Percentiles rank a stretch among this genome's conserved stretches.
Conservation (phyloP, 2,329 filamentous ascomycete genomes). For the Geosmithia flava region DNA sequence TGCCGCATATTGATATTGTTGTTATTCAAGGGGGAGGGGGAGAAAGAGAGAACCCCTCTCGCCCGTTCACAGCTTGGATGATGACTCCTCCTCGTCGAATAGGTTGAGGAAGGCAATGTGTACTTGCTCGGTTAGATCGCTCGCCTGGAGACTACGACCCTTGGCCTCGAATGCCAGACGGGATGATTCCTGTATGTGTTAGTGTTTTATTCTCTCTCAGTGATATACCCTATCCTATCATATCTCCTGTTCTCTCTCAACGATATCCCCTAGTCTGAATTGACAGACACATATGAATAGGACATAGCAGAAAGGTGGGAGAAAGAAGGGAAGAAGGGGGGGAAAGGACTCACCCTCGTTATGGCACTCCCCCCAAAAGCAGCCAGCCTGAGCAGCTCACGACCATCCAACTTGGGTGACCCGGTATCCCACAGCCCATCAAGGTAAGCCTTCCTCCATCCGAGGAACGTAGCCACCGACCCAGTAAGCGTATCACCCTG, state of each 20-base stretch:
- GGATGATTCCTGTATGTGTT: conserved; percentile 56
- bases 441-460: conserved; percentile 78
- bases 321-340: background rate
- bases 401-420: conserved; percentile 31
- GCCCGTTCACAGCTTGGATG: conserved; percentile 22
- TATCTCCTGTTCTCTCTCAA: background rate
- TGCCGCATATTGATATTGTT: no score
- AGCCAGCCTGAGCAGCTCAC: conserved; percentile 60
- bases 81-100: conserved; percentile 55
- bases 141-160: conserved; percentile 81
- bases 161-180: conserved; percentile 74
- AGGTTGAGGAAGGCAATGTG: conserved; percentile 68
- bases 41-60: no score
- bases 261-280: no score
- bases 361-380: conserved; percentile 81
- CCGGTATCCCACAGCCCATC: conserved; percentile 64
- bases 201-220: background rate
- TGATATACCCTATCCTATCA: background rate
- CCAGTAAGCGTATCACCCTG: conserved; percentile 95
- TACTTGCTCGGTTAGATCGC: conserved; percentile 85
- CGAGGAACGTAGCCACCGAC: conserved; percentile 75
- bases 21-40: no score
- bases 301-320: no score
- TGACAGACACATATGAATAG: no score
- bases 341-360: conserved; percentile 51